Evolutionary conservation across 2,329 filamentous ascomycete genomes (phyloP), one percentile per base, ranked within the genome.

Genomic region (Biscogniauxia mediterranea): DNA sequence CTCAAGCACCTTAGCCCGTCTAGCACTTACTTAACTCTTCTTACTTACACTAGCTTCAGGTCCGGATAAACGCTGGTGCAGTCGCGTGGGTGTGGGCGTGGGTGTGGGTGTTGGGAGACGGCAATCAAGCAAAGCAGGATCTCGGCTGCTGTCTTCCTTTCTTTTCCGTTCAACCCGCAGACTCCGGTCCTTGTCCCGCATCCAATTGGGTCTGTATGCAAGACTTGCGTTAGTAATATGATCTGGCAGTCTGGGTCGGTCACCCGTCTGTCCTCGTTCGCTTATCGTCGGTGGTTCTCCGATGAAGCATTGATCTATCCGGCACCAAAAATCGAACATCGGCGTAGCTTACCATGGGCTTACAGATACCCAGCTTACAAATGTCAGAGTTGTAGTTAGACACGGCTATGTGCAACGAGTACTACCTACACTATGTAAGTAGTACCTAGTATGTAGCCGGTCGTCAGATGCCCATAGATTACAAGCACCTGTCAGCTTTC

Each of bases 331-430:
- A 23, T 23, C 23, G 23, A 38, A 77, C 66, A 55, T 78, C 71
- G 67, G 59, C 65, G 67, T 72, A 76, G 65, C 58, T 64, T 53
- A 56, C 61, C 20, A 67, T 74, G 1, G 72, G 64, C 56, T 79
- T 77, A 64, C 76, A 79, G 19, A 79, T 72, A 38, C 73, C 67
- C 5, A n/a, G n/a, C n/a, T n/a, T n/a, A n/a, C n/a, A n/a, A n/a
- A 75, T 68, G n/a, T 73, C 65, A 21, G 78, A 65, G 57, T 77
- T 4, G 28, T 32, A 32, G 7, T 13, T 28, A 28, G 5, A n/a
- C n/a, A n/a, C n/a, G n/a, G n/a, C n/a, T n/a, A n/a, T n/a, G n/a
- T n/a, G n/a, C n/a, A n/a, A n/a, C n/a, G n/a, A n/a, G n/a, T n/a
- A n/a, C n/a, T n/a, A n/a, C n/a, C n/a, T n/a, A n/a, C n/a, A n/a